phyloP scores from a whole-genome alignment of 495 filamentous ascomycete species.

The Saxophila tyrrhenica region DNA sequence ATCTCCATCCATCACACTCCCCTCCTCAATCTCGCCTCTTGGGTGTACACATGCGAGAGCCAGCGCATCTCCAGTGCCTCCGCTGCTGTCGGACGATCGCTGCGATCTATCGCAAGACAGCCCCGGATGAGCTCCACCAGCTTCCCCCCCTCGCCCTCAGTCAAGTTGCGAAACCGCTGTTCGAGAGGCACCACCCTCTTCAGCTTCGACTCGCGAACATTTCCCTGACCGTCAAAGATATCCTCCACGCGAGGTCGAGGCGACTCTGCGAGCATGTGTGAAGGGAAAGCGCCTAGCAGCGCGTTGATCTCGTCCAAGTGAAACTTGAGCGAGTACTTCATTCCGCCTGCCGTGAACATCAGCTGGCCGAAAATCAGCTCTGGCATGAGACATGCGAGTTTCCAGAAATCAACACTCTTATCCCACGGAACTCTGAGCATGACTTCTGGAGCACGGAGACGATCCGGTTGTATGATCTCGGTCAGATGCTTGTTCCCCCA shows the following conservation, averaged over 20 bases:
- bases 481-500: constrained; percentile 27
- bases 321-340: not conserved
- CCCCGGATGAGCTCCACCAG: not conserved
- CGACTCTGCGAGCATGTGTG: not conserved
- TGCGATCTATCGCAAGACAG: not conserved
- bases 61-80: not conserved
- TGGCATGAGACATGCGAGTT: constrained; percentile 16
- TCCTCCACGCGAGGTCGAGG: not conserved
- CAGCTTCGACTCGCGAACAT: not conserved
- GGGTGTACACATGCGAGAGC: not conserved
- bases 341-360: not conserved
- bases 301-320: not conserved
- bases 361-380: not conserved
- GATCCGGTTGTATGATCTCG: constrained; percentile 33
- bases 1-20: no score
- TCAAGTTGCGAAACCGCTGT: not conserved
- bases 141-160: not conserved
- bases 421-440: constrained; percentile 34
- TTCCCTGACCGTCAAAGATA: not conserved
- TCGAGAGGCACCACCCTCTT: not conserved
- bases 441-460: constrained; percentile 37
- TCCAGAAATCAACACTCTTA: constrained; percentile 36
- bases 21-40: no score
- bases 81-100: not conserved
- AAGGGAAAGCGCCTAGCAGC: not conserved